Percentiles rank a stretch among this genome's conserved stretches.
Evolutionary conservation across 805 yeast species (phyloP).

Genomic region (Yarrowia porcina): DNA sequence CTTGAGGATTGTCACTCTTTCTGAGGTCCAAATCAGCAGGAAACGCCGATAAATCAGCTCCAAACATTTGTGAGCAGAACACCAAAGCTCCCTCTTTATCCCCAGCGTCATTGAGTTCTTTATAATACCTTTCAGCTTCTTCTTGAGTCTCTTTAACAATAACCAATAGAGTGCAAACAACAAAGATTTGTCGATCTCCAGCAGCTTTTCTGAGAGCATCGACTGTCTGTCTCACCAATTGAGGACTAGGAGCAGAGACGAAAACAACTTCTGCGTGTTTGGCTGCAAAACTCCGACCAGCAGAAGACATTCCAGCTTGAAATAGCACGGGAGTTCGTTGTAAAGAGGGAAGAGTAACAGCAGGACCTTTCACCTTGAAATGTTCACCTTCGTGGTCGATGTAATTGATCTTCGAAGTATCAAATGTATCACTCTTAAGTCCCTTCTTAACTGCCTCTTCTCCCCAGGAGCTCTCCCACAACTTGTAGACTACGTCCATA

Average conservation of each 20-base stretch:
- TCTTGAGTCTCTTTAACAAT: slow-evolving; percentile 3
- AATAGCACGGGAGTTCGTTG: slow-evolving; percentile 46
- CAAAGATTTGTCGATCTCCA: slow-evolving; percentile 28
- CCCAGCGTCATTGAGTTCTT: background rate
- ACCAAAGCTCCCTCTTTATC: slow-evolving; percentile 4
- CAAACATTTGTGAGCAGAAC: slow-evolving; percentile 1
- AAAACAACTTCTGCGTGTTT: slow-evolving; percentile 46
- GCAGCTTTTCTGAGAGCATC: slow-evolving; percentile 40
- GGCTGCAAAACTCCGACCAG: slow-evolving; percentile 45
- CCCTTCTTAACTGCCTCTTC: slow-evolving; percentile 43
- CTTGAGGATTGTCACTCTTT: background rate
- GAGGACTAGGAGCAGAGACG: slow-evolving; percentile 40
- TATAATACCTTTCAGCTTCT: slow-evolving; percentile 1
- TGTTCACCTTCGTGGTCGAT: slow-evolving; percentile 45
- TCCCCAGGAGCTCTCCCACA: slow-evolving; percentile 46
- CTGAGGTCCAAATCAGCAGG: background rate
- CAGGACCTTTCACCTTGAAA: slow-evolving; percentile 46
- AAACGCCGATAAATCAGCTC: background rate
- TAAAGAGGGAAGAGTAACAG: slow-evolving; percentile 44
- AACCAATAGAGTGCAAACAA: background rate
- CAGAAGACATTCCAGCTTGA: slow-evolving; percentile 47
- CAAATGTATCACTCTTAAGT: slow-evolving; percentile 30
- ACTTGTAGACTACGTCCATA: slow-evolving; percentile 42
- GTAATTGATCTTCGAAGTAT: slow-evolving; percentile 43
- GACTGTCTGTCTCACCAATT: slow-evolving; percentile 36